Base-by-base conservation (phyloP, 2,329 filamentous ascomycete genomes). In the Aspergillus brasiliensis region DNA sequence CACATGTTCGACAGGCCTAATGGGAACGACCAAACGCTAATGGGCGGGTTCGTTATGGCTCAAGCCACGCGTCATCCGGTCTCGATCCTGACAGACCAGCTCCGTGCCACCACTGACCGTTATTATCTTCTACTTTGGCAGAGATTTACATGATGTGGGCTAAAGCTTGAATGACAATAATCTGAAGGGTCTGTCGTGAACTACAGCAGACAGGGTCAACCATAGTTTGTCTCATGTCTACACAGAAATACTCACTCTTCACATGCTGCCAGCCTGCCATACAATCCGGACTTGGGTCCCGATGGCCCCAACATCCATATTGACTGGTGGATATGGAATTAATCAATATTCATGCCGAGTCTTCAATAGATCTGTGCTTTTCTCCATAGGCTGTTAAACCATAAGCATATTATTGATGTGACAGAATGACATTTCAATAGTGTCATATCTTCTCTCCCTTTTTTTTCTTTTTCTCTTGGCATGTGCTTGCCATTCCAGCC, bases 291-390 rank as follows among this genome's bases (percentile, higher is more conserved):
- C 10, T 34, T 34, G 11, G 31, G 40, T 5, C 13, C 40, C 40
- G 10, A 27, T 13, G 8, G 8, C n/a, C 25, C 11, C 13, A 11
- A 2, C 23, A 27, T 11, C 25, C 25, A 28, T 49, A 17, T 17
- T 28, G 19, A 4, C 21, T 28, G 8, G 44, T 48, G 11, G 25
- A 48, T 48, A 42, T 27, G 25, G 37, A 25, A 55, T 44, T 44
- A 44, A 28, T 44, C 37, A 25, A 55, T 44, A 28, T 34, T 46
- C 25, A 54, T 42, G 42, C 28, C 25, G 37, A 49, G 23, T 17
- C 46, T 49, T 49, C 46, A 49, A 25, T 49, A 49, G 25, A 49
- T 49, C 46, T 48, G 44, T 44, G 28, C 44, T 56, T 21, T 21
- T 56, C 27, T 27, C 42, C 25, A 23, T 44, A 34, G 31, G 40